These are phyloP conservation scores for Podaxis sp. DNA, from an alignment of 768 basidiomycete genomes.

Conservation along the genomic window DNA sequence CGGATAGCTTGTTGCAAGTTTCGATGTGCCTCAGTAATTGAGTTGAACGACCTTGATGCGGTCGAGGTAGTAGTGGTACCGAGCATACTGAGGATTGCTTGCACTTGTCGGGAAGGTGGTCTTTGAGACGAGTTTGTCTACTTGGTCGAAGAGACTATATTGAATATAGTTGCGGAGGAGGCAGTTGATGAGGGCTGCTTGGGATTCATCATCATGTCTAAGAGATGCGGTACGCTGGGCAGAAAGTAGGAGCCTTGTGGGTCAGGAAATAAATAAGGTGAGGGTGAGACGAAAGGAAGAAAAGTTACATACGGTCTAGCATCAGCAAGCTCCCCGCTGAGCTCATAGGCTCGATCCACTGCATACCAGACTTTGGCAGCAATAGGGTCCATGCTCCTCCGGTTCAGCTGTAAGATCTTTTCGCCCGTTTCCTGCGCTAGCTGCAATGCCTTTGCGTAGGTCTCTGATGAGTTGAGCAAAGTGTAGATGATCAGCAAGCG, in stretches of 20 bases:
- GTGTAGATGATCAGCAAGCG: constrained; percentile 82
- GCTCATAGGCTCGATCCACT: constrained; percentile 84
- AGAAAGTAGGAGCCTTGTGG: constrained; percentile 68
- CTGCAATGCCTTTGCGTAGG: constrained; percentile 63
- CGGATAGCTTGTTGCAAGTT: constrained; percentile 94
- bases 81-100: constrained; percentile 85
- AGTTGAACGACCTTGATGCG: constrained; percentile 93
- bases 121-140: constrained; percentile 94
- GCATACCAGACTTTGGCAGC: constrained; percentile 95
- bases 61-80: constrained; percentile 93
- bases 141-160: constrained; percentile 90
- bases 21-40: constrained; percentile 86
- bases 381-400: constrained; percentile 91
- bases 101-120: constrained; percentile 88
- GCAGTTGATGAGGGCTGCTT: constrained; percentile 92
- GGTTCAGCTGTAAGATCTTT: constrained; percentile 80
- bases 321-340: constrained; percentile 73
- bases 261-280: background rate
- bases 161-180: constrained; percentile 90
- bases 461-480: constrained; percentile 57
- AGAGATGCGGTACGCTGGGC: constrained; percentile 90
- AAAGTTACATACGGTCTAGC: constrained; percentile 69
- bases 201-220: constrained; percentile 86
- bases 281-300: constrained; percentile 2
- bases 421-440: constrained; percentile 74